Evolutionary conservation across 331 rosid genomes (phyloP), one percentile per base, ranked within the genome.

Genomic region (Acacia concinna): DNA sequence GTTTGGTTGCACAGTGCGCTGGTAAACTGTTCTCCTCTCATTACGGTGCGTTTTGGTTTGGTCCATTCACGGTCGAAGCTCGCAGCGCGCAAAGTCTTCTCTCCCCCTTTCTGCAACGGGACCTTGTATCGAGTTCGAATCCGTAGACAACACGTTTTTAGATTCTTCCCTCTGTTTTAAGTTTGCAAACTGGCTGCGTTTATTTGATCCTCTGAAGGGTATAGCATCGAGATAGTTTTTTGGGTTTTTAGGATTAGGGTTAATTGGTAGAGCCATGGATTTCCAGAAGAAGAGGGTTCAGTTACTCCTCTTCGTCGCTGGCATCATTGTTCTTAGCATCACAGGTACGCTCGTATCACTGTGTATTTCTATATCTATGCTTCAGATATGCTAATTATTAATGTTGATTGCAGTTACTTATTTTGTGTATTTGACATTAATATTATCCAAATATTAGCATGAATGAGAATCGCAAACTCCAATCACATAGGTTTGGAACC

Each of bases 271-370:
- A 51, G 47, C 71, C 82, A 87, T 93, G 95, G 87, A 89, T 91
- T 89, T 90, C 71, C 85, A 78, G 81, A 89, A 81, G 79, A 93
- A 51, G 70, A 86, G 91, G 68, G 59, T 86, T 75, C 97, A 75
- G 35, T 32, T 89, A 31, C 81, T 91, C 78, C 30, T 81, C 13
- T 68, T 82, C 77, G 37, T 86, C 38, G 82, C 78, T 56, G 89
- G 85, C 79, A 76, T 91, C 84, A 56, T 90, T 79, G 84, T 63
- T 85, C 94, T 96, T 86, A 88, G 96, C 83, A 85, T 93, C 74
- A 82, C 90, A 66, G 99, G 99, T 95, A 71, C 65, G 27, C 8
- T 38, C 4, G 27, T 30, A 56, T 73, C 38, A 25, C 35, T 70
- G 0, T 49, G 21, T 27, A 68, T 74, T 49, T 60, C 28, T 27